These are phyloP conservation scores for Naganishia albida DNA, from an alignment of 1,284 basidiomycete genomes.

Conservation along the genomic window DNA sequence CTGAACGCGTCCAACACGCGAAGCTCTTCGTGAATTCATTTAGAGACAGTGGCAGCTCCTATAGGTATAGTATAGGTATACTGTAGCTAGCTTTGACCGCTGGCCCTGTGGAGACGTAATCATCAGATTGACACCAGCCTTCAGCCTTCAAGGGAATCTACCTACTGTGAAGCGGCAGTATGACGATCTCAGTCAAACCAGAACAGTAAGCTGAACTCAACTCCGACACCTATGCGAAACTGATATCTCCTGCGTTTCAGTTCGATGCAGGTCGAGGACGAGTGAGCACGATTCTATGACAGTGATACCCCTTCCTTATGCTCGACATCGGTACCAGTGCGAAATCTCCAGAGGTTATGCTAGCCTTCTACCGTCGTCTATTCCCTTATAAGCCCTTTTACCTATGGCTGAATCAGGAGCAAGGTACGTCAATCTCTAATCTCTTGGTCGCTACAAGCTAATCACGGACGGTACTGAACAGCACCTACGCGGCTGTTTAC, in stretches of 20 bases:
- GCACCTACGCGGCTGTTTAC: slow-evolving; percentile 70
- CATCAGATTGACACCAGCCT: too few species aligned
- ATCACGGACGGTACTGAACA: slow-evolving; percentile 39
- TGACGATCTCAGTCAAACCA: slow-evolving; percentile 17
- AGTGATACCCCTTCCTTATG: not conserved
- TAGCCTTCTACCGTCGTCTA: slow-evolving; percentile 84
- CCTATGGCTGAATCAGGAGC: slow-evolving; percentile 92
- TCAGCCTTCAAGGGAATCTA: not conserved
- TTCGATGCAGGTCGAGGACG: slow-evolving; percentile 22
- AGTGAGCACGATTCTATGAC: not conserved
- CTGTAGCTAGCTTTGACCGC: too few species aligned
- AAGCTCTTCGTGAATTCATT: not conserved
- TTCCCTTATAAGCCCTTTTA: slow-evolving; percentile 95
- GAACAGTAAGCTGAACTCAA: slow-evolving; percentile 8
- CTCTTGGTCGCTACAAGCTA: too few species aligned
- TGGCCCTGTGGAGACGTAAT: too few species aligned
- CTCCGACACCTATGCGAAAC: too few species aligned
- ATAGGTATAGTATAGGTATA: not conserved
- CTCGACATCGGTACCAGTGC: slow-evolving; percentile 43
- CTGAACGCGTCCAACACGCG: not conserved
- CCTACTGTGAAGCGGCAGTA: not conserved
- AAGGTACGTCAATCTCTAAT: slow-evolving; percentile 53
- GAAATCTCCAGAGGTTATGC: slow-evolving; percentile 69
- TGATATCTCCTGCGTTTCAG: not conserved
- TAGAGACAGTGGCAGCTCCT: not conserved